Evolutionary conservation across 163 green algal species (phyloP).

Genomic region (Chlorella variabilis): DNA sequence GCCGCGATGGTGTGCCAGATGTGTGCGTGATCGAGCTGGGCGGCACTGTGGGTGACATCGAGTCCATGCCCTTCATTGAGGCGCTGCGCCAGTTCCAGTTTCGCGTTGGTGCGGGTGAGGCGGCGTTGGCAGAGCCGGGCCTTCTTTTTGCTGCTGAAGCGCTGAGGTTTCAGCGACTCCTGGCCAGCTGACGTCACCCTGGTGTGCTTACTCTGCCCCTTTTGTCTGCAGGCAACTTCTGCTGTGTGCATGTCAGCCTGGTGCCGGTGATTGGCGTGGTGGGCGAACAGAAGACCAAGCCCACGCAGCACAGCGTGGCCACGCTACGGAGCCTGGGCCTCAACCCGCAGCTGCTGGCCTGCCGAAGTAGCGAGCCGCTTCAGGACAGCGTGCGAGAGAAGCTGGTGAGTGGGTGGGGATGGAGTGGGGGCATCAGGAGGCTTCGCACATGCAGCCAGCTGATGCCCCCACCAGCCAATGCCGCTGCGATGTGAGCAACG

Average conservation of each 20-base stretch:
- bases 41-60: slow-evolving; percentile 98
- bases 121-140: too few relatives aligned
- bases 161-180: neutral
- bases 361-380: slow-evolving; percentile 83
- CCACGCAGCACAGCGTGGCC: slow-evolving; percentile 96
- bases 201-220: too few relatives aligned
- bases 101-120: slow-evolving; percentile 67
- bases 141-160: too few relatives aligned
- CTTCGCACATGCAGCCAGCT: too few relatives aligned
- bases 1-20: slow-evolving; percentile 81
- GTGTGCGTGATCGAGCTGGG: slow-evolving; percentile 99
- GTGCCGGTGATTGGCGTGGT: slow-evolving; percentile 98
- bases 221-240: slow-evolving; percentile 74
- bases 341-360: slow-evolving; percentile 92
- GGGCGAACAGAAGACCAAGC: slow-evolving; percentile 99
- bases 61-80: slow-evolving; percentile 99
- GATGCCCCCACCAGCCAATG: too few relatives aligned
- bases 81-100: slow-evolving; percentile 97
- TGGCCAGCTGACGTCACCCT: too few relatives aligned
- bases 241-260: slow-evolving; percentile 94
- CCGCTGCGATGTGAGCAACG: too few relatives aligned
- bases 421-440: neutral
- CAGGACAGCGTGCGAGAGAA: slow-evolving; percentile 87
- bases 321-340: slow-evolving; percentile 93
- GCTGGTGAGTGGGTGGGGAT: slow-evolving; percentile 68